Evolutionary conservation across 148 eudicot genomes (phyloP).

Genomic region (Rhododendron molle): DNA sequence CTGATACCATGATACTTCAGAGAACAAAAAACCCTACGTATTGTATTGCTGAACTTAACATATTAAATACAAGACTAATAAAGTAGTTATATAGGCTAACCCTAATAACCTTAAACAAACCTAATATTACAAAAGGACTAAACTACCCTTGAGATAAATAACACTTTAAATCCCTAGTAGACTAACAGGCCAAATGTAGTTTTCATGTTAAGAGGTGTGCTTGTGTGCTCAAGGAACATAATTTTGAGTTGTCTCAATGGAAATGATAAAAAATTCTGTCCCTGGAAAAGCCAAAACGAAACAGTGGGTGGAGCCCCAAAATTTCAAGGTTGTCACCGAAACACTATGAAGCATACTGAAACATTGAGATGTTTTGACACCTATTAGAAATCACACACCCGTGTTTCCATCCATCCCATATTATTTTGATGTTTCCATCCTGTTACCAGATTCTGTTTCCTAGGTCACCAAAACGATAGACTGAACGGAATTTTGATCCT

Average conservation of each 20-base stretch:
- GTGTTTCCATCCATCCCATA: background rate
- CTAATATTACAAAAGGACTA: too few relatives aligned
- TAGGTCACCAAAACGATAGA: background rate
- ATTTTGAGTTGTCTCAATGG: background rate
- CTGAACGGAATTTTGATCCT: background rate
- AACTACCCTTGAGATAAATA: too few relatives aligned
- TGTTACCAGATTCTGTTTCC: background rate
- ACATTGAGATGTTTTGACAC: background rate
- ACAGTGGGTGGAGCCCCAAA: background rate
- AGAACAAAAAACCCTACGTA: too few relatives aligned
- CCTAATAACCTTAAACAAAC: too few relatives aligned
- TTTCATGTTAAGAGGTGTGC: background rate
- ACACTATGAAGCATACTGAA: background rate
- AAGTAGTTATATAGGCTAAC: too few relatives aligned
- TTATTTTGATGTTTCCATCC: background rate
- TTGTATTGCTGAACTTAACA: too few relatives aligned
- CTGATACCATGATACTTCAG: too few relatives aligned
- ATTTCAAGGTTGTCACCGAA: background rate
- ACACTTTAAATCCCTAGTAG: too few relatives aligned
- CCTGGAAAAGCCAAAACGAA: background rate
- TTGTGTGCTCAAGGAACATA: background rate
- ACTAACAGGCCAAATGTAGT: constrained; percentile 3
- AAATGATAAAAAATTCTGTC: background rate
- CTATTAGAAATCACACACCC: background rate
- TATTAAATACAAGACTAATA: too few relatives aligned